Conservation (phyloP, 2,329 filamentous ascomycete species). For the Colletotrichum tropicale region DNA sequence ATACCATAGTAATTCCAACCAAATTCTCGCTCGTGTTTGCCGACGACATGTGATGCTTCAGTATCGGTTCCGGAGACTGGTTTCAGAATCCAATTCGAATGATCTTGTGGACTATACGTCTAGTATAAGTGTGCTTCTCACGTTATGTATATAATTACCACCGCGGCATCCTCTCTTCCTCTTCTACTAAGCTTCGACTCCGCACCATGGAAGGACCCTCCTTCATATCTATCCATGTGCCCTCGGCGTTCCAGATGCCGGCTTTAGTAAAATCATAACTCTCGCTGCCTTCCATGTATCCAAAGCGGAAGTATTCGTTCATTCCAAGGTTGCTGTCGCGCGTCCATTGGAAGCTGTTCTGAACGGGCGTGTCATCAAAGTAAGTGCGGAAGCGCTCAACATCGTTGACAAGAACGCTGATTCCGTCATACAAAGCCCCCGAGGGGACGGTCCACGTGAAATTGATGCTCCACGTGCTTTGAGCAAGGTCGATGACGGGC, state of each 20-base stretch:
- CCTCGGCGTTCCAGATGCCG: slow-evolving; percentile 69
- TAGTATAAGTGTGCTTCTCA: not conserved
- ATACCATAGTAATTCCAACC: not conserved
- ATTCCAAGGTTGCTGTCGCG: slow-evolving; percentile 47
- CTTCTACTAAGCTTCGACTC: slow-evolving; percentile 25
- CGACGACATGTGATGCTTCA: not conserved
- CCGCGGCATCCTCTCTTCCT: slow-evolving; percentile 24
- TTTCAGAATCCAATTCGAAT: not conserved
- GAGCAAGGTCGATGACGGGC: slow-evolving; percentile 51
- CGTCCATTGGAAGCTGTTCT: slow-evolving; percentile 62
- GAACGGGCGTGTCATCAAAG: slow-evolving; percentile 59
- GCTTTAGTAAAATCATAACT: slow-evolving; percentile 78
- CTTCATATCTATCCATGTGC: slow-evolving; percentile 70
- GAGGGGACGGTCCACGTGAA: slow-evolving; percentile 57
- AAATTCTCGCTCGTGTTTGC: not conserved
- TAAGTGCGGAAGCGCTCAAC: slow-evolving; percentile 81
- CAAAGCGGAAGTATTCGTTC: slow-evolving; percentile 81
- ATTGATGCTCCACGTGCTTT: slow-evolving; percentile 66
- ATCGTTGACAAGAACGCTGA: slow-evolving; percentile 84
- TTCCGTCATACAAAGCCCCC: slow-evolving; percentile 68
- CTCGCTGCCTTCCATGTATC: slow-evolving; percentile 68
- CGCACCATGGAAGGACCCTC: slow-evolving; percentile 59
- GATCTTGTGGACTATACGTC: not conserved
- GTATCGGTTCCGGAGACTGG: not conserved
- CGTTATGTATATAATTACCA: slow-evolving; percentile 6